These are phyloP conservation scores for Mortierella sp. DNA, from an alignment of 371 early-diverging fungal genomes.

Conservation along the genomic window DNA sequence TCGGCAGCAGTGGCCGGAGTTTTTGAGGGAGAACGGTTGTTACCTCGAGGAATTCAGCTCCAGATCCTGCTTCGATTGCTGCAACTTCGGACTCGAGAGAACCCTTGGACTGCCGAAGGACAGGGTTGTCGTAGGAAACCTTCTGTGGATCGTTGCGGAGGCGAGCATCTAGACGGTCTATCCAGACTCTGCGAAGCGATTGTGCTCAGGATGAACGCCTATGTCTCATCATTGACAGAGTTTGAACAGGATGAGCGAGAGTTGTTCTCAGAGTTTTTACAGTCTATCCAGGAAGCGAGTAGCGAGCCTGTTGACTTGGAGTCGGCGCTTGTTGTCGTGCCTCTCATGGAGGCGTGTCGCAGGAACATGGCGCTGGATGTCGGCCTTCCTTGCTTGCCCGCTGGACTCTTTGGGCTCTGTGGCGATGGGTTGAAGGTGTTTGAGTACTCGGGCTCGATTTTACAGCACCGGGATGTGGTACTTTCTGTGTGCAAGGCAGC, in stretches of 20 bases:
- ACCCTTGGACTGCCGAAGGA: constrained; percentile 14
- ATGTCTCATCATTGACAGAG: background rate
- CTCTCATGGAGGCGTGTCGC: constrained; percentile 22
- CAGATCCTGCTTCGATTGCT: constrained; percentile 22
- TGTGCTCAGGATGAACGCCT: constrained; percentile 10
- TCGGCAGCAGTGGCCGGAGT: background rate
- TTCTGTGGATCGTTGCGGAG: background rate
- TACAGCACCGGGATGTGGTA: background rate
- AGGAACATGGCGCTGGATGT: constrained; percentile 15
- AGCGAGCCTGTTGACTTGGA: constrained; percentile 25
- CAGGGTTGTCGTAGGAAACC: background rate
- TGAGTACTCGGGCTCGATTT: background rate
- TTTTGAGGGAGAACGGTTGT: constrained; percentile 3
- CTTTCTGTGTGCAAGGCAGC: background rate
- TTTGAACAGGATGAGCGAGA: background rate
- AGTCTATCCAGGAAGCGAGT: background rate
- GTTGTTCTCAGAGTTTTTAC: background rate
- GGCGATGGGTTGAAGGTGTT: constrained; percentile 19
- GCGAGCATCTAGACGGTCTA: constrained; percentile 21
- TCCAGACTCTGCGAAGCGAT: constrained; percentile 27
- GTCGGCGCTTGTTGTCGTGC: constrained; percentile 21
- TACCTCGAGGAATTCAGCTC: constrained; percentile 23
- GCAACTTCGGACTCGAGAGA: constrained; percentile 20
- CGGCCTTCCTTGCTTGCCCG: constrained; percentile 15
- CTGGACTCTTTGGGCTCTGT: constrained; percentile 21